Percentiles rank a stretch among this genome's conserved stretches.
Conservation (phyloP, 139 green algal genomes). For the Volvox africanus region DNA sequence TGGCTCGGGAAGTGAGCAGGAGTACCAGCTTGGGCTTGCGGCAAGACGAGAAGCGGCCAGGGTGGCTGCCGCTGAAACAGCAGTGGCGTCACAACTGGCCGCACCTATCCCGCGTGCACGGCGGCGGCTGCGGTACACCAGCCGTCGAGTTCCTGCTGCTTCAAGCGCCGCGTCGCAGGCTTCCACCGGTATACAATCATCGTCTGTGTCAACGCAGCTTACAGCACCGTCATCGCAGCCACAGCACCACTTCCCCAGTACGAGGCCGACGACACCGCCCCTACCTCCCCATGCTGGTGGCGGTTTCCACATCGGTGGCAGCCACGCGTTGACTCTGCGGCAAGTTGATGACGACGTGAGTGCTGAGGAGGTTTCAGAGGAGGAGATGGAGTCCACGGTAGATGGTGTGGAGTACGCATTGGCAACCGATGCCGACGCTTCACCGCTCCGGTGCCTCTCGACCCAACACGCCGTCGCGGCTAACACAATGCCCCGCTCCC, state of each 20-base stretch:
- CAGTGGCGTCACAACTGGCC: background rate
- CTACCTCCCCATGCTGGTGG: slow-evolving; percentile 24
- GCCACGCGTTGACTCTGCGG: slow-evolving; percentile 55
- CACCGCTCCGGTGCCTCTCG: background rate
- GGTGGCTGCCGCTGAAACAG: background rate
- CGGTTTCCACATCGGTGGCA: slow-evolving; percentile 41
- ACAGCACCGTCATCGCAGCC: no score
- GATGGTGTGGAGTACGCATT: background rate
- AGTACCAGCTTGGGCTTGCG: background rate
- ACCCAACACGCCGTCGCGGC: background rate
- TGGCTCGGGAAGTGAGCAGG: background rate
- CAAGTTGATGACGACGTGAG: slow-evolving; percentile 35
- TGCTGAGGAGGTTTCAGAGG: slow-evolving; percentile 53
- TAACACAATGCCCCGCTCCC: background rate
- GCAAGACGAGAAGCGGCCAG: background rate
- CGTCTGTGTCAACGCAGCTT: no score
- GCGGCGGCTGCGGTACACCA: slow-evolving; percentile 41
- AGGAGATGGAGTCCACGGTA: slow-evolving; percentile 46
- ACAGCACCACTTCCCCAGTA: background rate
- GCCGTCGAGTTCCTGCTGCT: background rate
- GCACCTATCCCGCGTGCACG: slow-evolving; percentile 19
- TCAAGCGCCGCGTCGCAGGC: background rate
- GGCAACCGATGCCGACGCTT: background rate
- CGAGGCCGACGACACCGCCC: background rate
- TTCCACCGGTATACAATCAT: background rate